These are phyloP conservation scores for Phaffia tasmanica DNA, from an alignment of 768 basidiomycete species.

Conservation along the genomic window DNA sequence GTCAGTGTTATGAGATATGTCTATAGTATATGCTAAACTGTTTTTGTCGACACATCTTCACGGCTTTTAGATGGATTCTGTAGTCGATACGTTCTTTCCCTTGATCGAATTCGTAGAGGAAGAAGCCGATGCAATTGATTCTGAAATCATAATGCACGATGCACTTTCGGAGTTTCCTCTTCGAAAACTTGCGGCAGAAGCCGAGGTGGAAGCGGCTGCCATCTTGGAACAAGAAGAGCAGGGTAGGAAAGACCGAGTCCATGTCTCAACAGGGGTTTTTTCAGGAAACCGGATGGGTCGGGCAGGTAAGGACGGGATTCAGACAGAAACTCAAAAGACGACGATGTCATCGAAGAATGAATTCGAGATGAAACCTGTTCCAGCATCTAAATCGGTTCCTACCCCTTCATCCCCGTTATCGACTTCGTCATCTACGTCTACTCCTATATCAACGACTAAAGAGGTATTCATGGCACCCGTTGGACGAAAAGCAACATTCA, in stretches of 20 bases:
- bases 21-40: not conserved
- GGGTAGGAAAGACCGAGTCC: not conserved
- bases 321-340: not conserved
- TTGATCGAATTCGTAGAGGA: constrained; percentile 66
- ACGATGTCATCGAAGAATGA: not conserved
- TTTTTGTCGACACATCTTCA: not conserved
- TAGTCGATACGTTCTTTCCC: constrained; percentile 88
- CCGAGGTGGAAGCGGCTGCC: not conserved
- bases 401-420: not conserved
- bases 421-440: not conserved
- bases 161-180: constrained; percentile 1
- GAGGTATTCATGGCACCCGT: not conserved
- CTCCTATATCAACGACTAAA: not conserved
- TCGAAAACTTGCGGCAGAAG: constrained; percentile 1
- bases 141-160: constrained; percentile 46
- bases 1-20: not conserved
- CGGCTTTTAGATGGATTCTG: constrained; percentile 53
- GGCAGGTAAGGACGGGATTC: not conserved
- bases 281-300: not conserved
- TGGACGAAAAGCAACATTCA: not conserved
- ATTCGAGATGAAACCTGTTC: not conserved
- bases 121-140: constrained; percentile 68
- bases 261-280: not conserved
- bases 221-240: constrained; percentile 19
- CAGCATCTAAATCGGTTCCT: not conserved